Evolutionary conservation across 352 stramenopile species (phyloP), one percentile per base, ranked within the genome.

Genomic region (Phytophthora pluvialis): DNA sequence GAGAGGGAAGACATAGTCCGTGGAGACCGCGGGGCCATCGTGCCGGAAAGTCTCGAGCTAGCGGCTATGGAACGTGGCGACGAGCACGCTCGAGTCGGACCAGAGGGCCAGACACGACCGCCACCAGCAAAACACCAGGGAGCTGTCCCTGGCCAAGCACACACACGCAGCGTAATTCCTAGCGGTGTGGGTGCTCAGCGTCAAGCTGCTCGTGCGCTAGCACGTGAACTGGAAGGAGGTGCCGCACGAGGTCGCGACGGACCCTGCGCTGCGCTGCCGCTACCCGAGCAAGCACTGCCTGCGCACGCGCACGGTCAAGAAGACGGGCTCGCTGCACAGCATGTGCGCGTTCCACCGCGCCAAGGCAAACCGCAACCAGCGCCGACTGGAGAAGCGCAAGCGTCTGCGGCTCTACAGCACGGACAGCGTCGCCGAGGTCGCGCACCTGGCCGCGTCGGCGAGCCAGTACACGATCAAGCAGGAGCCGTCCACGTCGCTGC

Each of bases 291-390:
- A 81, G 56, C 67, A 79, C 46, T 88, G 82, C 58, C 59, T 78
- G 32, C 73, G 84, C 57, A 43, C 60, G 18, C 82, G 82, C 48
- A 81, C 79, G n/a, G 45, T 81, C 53, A 88, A 91, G 73, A 80
- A 73, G 51, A 86, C 84, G 32, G 80, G 79, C 31, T 73, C 78
- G 40, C 63, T 89, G 15, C 82, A 91, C 60, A 78, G 70, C 21
- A 72, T 89, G 39, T 91, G 82, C 51, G 75, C 86, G 26, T 73
- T 82, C 42, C 82, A 91, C 57, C 77, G 82, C 38, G 57, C 65
- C 33, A 83, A 79, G 51, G 82, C 82, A 40, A 91, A 89, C 54
- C 66, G 75, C 21, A 83, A 82, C 55, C 80, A 90, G 44, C 72
- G 80, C 12, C 73, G 80, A 15, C 52, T 77, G 28, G 82, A 83